phyloP scores from a whole-genome alignment of 2,329 filamentous ascomycete species.

The Alternaria alternata region DNA sequence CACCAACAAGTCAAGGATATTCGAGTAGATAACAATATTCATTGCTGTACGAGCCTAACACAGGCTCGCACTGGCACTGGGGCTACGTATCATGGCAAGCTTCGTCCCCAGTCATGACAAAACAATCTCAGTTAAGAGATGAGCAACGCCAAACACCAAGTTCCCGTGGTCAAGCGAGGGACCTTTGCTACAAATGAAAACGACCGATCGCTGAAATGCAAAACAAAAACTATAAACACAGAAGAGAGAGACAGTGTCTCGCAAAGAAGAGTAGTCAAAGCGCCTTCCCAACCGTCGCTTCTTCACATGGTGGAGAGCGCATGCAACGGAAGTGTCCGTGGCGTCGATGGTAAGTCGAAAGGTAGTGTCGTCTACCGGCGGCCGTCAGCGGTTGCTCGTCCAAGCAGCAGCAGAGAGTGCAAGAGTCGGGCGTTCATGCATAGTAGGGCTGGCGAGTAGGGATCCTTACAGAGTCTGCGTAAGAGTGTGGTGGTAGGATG shows the following conservation, averaged over 20 bases:
- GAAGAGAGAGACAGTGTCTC: slow-evolving; percentile 35
- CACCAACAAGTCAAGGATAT: neutral
- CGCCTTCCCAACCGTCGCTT: slow-evolving; percentile 3
- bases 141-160: slow-evolving; percentile 38
- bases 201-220: slow-evolving; percentile 50
- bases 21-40: slow-evolving; percentile 23
- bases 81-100: slow-evolving; percentile 19
- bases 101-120: slow-evolving; percentile 9
- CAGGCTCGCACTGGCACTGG: slow-evolving; percentile 43
- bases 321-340: slow-evolving; percentile 68
- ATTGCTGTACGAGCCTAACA: slow-evolving; percentile 30
- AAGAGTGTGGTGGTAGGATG: slow-evolving; percentile 66
- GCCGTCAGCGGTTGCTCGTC: slow-evolving; percentile 49
- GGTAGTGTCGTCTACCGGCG: slow-evolving; percentile 71
- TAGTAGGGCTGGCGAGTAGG: slow-evolving; percentile 52
- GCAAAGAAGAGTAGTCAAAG: slow-evolving; percentile 21
- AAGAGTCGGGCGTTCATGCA: slow-evolving; percentile 44
- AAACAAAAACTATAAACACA: slow-evolving; percentile 37
- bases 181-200: slow-evolving; percentile 30
- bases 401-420: slow-evolving; percentile 23
- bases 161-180: slow-evolving; percentile 44
- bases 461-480: slow-evolving; percentile 76
- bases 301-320: slow-evolving; percentile 36
- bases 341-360: slow-evolving; percentile 70
- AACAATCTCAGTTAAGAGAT: slow-evolving; percentile 12